phyloP scores from a whole-genome alignment of 371 early-diverging fungal species.

The Choanephora cucurbitarum region DNA sequence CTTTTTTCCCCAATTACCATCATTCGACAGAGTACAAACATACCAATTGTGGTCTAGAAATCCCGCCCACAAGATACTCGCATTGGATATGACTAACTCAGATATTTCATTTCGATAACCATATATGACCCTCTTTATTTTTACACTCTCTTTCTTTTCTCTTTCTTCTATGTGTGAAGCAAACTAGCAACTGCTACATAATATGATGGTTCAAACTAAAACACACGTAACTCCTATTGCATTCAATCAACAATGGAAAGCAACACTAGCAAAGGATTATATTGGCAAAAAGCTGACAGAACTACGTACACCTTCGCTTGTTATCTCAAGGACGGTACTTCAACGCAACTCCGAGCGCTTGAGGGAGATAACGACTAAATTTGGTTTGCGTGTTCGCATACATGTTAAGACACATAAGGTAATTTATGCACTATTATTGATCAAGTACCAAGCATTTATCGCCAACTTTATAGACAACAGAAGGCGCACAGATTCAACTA shows the following conservation, averaged over 20 bases:
- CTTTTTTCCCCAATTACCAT: too few species aligned
- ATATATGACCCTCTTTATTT: not conserved
- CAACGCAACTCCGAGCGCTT: conserved; percentile 35
- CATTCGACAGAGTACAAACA: too few species aligned
- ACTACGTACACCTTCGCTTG: conserved; percentile 42
- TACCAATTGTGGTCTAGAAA: too few species aligned
- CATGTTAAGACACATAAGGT: conserved; percentile 57
- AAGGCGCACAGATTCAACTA: conserved; percentile 42
- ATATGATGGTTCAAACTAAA: not conserved
- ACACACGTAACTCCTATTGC: not conserved
- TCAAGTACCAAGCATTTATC: not conserved
- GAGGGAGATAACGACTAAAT: conserved; percentile 20
- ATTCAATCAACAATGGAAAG: conserved; percentile 13
- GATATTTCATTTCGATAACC: not conserved
- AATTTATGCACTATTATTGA: too few species aligned
- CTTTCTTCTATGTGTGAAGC: too few species aligned
- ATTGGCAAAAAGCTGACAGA: conserved; percentile 39
- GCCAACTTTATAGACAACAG: conserved; percentile 31
- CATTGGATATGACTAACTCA: not conserved
- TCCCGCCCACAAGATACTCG: too few species aligned
- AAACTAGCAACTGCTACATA: too few species aligned
- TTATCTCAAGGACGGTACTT: conserved; percentile 36
- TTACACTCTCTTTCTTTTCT: not conserved
- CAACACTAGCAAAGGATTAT: conserved; percentile 17
- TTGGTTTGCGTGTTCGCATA: conserved; percentile 34